Evolutionary conservation across 73 alveolate species (phyloP), one percentile per base, ranked within the genome.

Genomic region (Paramecium bursaria): DNA sequence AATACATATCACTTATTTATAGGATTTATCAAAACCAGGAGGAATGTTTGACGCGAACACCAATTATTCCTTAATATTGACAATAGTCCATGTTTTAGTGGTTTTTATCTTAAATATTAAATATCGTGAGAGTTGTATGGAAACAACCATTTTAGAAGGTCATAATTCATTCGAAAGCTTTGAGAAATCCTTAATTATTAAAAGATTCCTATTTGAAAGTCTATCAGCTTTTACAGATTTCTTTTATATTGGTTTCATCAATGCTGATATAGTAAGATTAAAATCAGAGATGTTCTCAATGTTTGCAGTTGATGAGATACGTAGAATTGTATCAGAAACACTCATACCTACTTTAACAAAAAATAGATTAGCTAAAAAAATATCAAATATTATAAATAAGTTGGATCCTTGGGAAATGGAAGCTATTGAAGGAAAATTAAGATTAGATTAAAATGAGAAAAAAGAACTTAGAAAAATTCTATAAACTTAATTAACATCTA

Each of bases 161-260:
- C 89, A 79, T 46, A 42, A 61, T 4, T 39, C 85, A 3, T 35
- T 53, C 14, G 73, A 39, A 22, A 79, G 52, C 2, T 53, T 31
- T 25, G 76, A 79, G 26, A 79, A 50, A 42, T 79, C 89, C 9
- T 61, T 79, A 13, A 55, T 79, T 15, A 39, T 79, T 13, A 79
- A 79, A 17, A 61, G 89, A 22, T 79, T 79, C 73, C 21, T 57
- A 39, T 79, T 79, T 54, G 89, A 79, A 29, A 79, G 51, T 27
- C 30, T 79, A 11, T 79, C 75, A 27, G 76, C 89, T 1, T 79
- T 79, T 46, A 49, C 73, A n/a, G 89, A 79, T 79, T 79, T 79
- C 55, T 79, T 73, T 22, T 79, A 79, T 79, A 79, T 79, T 4
- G 89, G 85, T 17, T 79, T 79, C 42, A 73, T 79, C 1, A 35